Percentiles rank a stretch among this genome's conserved stretches.
These are phyloP conservation scores for Aplosporella prunicola DNA, from an alignment of 2,329 filamentous ascomycete species.

Conservation along the genomic window DNA sequence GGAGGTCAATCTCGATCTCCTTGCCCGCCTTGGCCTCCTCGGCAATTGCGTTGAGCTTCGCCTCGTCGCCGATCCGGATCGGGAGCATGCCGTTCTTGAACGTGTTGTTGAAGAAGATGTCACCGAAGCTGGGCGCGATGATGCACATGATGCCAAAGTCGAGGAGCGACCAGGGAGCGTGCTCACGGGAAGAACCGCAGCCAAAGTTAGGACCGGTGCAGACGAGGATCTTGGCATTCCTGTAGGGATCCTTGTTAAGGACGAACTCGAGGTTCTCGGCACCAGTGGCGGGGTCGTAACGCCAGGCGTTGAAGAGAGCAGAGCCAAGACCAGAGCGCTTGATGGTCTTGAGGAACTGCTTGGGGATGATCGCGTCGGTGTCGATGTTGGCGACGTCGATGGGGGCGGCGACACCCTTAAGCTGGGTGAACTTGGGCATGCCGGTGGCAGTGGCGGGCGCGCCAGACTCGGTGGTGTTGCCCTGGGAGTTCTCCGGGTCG, in stretches of 20 bases:
- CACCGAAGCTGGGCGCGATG: conserved; percentile 78
- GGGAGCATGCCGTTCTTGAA: conserved; percentile 99
- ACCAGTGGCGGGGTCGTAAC: conserved; percentile 61
- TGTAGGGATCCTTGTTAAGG: conserved; percentile 83
- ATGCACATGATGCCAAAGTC: conserved; percentile 94
- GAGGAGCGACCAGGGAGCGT: conserved; percentile 92
- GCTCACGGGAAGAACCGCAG: conserved; percentile 84
- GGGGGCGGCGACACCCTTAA: conserved; percentile 81
- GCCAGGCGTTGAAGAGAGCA: conserved; percentile 78
- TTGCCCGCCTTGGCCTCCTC: conserved; percentile 67
- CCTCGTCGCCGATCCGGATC: conserved; percentile 60
- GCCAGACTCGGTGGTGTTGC: conserved; percentile 51
- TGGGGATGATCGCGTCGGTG: conserved; percentile 98
- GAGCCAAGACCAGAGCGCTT: conserved; percentile 88
- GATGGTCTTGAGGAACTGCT: conserved; percentile 98
- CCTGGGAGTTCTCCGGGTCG: conserved; percentile 52
- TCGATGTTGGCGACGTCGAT: conserved; percentile 86
- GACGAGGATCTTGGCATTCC: conserved; percentile 76
- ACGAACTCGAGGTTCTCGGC: conserved; percentile 72
- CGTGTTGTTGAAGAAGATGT: conserved; percentile 99
- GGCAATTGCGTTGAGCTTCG: conserved; percentile 59
- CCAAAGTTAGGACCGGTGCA: conserved; percentile 91
- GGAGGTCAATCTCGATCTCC: conserved; percentile 83
- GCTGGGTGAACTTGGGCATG: conserved; percentile 71
- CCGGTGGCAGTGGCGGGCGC: conserved; percentile 46